Base-by-base conservation (phyloP, 2,329 filamentous ascomycete species). In the Juglanconis juglandina region DNA sequence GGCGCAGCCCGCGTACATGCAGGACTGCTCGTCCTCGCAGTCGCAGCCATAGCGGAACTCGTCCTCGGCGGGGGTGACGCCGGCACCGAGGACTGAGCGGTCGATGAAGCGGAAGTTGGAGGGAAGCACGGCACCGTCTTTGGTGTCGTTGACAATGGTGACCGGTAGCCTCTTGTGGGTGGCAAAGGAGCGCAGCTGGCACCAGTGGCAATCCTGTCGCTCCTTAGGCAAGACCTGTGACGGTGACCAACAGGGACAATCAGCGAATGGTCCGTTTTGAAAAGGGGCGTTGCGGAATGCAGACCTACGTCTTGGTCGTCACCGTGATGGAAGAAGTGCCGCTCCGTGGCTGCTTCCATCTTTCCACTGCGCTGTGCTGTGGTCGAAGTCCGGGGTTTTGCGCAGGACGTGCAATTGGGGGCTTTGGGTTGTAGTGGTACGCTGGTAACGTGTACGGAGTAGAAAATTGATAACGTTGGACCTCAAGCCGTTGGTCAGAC, bases 11-110 rank as follows among this genome's bases (percentile, higher is more conserved):
- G 77, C 79, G 66, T 87, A 90, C 69, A 89, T 86, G 69, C 91
- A 93, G 3, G 85, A 81, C 67, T 82, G 79, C 53, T 85, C 79
- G 2, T 82, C 75, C 1, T 68, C 72, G 68, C 91, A 96, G 51
- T 82, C 75, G 69, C 91, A 96, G 3, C 91, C 91, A 58, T 80
- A 81, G 64, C 86, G 82, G 58, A 91, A 89, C 34, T 81, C 87
- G 52, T 78, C 76, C 62, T 83, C 83, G 4, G 83, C 83, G 11
- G 81, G 78, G 48, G 81, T 71, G 0, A 94, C 87, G 24, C 84
- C 88, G 1, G 80, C 66, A 3, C 82, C 75, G 1, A 90, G 77
- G 4, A 88, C 76, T 9, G 85, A 87, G 1, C 80, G 73, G 6
- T 87, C 77, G 56, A 92, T 87, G 70, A 93, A 94, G 0, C 78